Conservation (phyloP, 73 alveolate genomes). For the Blepharisma japonicum region DNA sequence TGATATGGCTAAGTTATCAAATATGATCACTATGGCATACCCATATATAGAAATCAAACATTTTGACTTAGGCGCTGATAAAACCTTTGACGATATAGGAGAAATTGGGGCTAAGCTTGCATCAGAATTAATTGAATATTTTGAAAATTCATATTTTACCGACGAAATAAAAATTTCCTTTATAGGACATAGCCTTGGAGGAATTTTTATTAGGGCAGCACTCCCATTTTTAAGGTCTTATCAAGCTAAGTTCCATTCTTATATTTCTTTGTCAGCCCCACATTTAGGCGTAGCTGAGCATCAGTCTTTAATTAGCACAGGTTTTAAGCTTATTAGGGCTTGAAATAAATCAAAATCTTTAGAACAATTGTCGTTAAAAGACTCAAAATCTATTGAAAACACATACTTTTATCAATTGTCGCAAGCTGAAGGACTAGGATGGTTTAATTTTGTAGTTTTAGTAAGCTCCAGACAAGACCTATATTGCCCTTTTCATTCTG, state of each 20-base stretch:
- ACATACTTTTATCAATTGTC: constrained; percentile 79
- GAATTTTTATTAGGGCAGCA: constrained; percentile 87
- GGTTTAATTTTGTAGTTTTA: constrained; percentile 85
- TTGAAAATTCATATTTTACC: constrained; percentile 78
- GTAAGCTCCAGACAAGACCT: constrained; percentile 84
- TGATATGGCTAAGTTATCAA: constrained; percentile 89
- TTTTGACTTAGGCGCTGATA: constrained; percentile 72
- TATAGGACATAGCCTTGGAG: constrained; percentile 99
- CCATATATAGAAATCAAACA: constrained; percentile 63
- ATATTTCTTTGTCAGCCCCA: constrained; percentile 90
- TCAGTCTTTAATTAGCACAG: constrained; percentile 73
- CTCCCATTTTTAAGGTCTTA: constrained; percentile 66
- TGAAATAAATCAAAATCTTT: constrained; percentile 83
- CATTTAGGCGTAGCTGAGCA: constrained; percentile 91
- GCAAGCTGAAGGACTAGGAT: constrained; percentile 58
- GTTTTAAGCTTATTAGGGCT: constrained; percentile 68
- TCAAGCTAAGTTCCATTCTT: constrained; percentile 78
- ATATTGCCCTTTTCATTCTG: constrained; percentile 90
- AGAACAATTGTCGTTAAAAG: constrained; percentile 79
- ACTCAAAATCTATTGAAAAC: constrained; percentile 67
- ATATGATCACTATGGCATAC: constrained; percentile 78
- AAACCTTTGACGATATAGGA: constrained; percentile 79
- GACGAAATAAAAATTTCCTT: constrained; percentile 78
- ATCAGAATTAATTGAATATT: constrained; percentile 75
- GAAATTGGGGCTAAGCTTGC: constrained; percentile 94